Base-by-base conservation (phyloP, 108 stramenopile genomes). In the Skeletonema menzelii region DNA sequence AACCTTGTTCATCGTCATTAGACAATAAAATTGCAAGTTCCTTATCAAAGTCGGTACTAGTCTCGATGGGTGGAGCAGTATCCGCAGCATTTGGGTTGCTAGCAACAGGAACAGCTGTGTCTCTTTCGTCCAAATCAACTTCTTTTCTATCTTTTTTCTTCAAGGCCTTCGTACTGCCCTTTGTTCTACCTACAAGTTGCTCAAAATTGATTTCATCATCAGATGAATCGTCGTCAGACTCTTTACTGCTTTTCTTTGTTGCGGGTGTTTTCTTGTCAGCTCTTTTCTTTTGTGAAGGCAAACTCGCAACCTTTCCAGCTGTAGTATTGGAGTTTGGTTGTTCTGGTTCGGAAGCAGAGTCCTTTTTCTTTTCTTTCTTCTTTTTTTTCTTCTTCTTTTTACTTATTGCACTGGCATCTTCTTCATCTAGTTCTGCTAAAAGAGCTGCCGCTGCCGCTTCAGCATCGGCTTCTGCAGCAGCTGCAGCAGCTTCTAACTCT, bases 331-430 rank as follows among this genome's bases (percentile, higher is more conserved):
- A 10, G 68, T 59, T 40, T 63, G 34, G 30, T 27, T 55, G 56
- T 56, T 74, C 42, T 27, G 66, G 72, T 13, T 57, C 55, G 30
- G 37, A 14, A 27, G 62, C 28, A 20, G 35, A 8, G 53, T 80
- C 81, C 67, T 80, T 75, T 34, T 68, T 67, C 67, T 79, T 82
- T 44, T 80, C 72, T 53, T 86, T 77, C 74, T 91, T 88, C 19
- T 88, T 84, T 80, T 94, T 85, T 76, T 92, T 96, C 82, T 94
- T 94, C 56, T 88, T 86, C 77, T 91, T 94, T 65, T 91, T 91
- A 37, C 78, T 82, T 34, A 72, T 49, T 17, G 63, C 68, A 27
- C 72, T 82, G 53, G 73, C 82, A 66, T 93, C 85, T 77, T 96
- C 96, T 76, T 91, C 84, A 42, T 96, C 96, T 15, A 96, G 71